Evolutionary conservation across 345 rosid genomes (phyloP), one percentile per base, ranked within the genome.

Genomic region (Melaleuca alternifolia): DNA sequence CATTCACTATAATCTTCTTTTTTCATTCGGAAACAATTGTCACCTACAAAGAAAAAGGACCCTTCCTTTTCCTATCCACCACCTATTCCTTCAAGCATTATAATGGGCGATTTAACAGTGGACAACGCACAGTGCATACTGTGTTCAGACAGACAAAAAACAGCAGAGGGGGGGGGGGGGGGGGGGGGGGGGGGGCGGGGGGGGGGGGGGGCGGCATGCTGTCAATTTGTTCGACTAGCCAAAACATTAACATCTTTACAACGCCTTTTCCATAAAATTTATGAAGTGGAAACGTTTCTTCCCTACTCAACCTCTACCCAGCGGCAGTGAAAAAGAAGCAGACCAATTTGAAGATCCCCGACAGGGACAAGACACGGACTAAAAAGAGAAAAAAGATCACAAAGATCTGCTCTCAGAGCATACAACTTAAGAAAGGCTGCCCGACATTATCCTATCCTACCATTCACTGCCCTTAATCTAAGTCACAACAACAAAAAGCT

Each of bases 391-490:
- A 62, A 30, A 52, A 26, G 14, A 41, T 2, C 14, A 20, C 81
- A 71, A 20, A 71, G 81, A 71, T 71, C 48, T 71, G 48, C 56
- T 82, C 56, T 16, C 84, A 46, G 84, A 28, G 54, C 56, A 50
- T 50, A 24, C 51, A 79, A 79, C 28, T 26, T 46, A 28, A n/a
- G n/a, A 52, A n/a, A 59, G 33, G 81, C 81, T 37, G 81, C 81
- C 48, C 26, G 48, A 48, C 37, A 71, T 84, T 51, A 85, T 24
- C 84, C 84, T 82, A 82, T 52, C 46, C 37, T 52, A 84, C 65
- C 52, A 86, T 76, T 82, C 83, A 37, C 87, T 88, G 83, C 87
- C 85, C 87, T 85, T 87, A 41, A 61, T 21, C 90, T 87, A 92
- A 85, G 76, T 87, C 86, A 89, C 84, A 85, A 12, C 48, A 83